A percentile compares a stretch with the other conserved stretches of the same genome.
Conservation (phyloP, 257 asterid species). For the Solanum gracilifrons region DNA sequence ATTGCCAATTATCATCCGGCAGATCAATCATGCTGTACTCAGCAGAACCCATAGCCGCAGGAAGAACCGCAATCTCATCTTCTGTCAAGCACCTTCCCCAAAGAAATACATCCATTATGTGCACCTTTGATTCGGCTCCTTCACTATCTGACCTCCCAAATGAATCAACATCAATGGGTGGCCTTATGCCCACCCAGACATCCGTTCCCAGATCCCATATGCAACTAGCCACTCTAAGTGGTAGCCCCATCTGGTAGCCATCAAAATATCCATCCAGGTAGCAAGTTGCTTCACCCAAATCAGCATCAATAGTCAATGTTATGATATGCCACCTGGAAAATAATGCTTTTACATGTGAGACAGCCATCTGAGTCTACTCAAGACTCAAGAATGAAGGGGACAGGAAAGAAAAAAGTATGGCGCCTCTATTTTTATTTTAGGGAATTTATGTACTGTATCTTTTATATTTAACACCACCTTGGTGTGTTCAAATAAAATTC, state of each 20-base stretch:
- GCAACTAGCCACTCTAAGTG: slow-evolving; percentile 62
- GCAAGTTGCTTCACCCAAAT: slow-evolving; percentile 93
- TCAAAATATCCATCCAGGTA: slow-evolving; percentile 90
- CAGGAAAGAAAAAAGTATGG: background rate
- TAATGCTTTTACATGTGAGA: background rate
- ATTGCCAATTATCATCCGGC: slow-evolving; percentile 93
- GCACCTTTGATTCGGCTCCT: slow-evolving; percentile 93
- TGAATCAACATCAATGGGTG: slow-evolving; percentile 90
- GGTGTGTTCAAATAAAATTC: background rate
- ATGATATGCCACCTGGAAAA: slow-evolving; percentile 91
- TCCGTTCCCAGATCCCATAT: slow-evolving; percentile 94
- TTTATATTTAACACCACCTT: background rate
- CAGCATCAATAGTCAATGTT: slow-evolving; percentile 82
- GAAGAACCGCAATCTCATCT: slow-evolving; percentile 84
- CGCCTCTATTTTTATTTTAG: background rate
- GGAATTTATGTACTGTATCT: background rate
- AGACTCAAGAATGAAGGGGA: background rate
- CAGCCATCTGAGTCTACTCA: background rate
- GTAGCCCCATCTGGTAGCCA: slow-evolving; percentile 83
- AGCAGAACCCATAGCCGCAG: slow-evolving; percentile 65
- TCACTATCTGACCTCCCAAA: slow-evolving; percentile 99
- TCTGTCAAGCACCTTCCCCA: slow-evolving; percentile 97
- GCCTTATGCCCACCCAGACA: slow-evolving; percentile 83
- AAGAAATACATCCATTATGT: slow-evolving; percentile 88
- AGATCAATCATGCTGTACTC: slow-evolving; percentile 63